These are phyloP conservation scores for Brassica rapa DNA, from an alignment of 345 rosid species.

Conservation along the genomic window DNA sequence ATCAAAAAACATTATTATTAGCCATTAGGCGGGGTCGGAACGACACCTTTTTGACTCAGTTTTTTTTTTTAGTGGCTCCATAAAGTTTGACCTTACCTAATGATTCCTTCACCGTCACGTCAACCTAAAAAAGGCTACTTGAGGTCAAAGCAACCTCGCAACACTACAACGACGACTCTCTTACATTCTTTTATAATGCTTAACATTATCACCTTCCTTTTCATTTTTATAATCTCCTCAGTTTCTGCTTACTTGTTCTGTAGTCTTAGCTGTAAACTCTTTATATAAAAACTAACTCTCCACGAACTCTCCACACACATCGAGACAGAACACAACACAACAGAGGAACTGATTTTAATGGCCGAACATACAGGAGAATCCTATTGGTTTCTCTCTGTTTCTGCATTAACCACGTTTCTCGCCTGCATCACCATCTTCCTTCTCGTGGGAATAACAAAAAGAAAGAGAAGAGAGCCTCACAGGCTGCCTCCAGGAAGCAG, in stretches of 20 bases:
- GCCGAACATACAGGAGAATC: slow-evolving; percentile 24
- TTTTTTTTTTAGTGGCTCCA: slow-evolving; percentile 41
- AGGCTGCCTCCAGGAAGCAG: slow-evolving; percentile 65
- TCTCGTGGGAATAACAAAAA: not conserved
- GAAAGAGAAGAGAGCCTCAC: slow-evolving; percentile 14
- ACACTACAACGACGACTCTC: slow-evolving; percentile 40
- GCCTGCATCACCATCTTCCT: slow-evolving; percentile 19
- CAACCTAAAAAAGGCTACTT: slow-evolving; percentile 42
- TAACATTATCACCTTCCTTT: slow-evolving; percentile 27
- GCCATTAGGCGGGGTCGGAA: not conserved
- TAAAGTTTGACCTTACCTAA: slow-evolving; percentile 38
- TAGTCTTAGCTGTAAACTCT: slow-evolving; percentile 39
- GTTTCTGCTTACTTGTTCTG: slow-evolving; percentile 39
- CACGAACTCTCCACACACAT: slow-evolving; percentile 44
- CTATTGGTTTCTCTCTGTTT: slow-evolving; percentile 24
- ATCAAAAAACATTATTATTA: not conserved
- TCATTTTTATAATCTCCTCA: not conserved
- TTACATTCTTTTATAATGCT: slow-evolving; percentile 22
- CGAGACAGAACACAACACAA: slow-evolving; percentile 10
- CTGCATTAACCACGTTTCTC: slow-evolving; percentile 29
- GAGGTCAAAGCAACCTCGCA: slow-evolving; percentile 43
- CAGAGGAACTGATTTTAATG: slow-evolving; percentile 21
- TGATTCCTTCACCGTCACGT: slow-evolving; percentile 40
- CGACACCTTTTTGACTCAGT: slow-evolving; percentile 37
- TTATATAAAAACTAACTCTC: slow-evolving; percentile 27